Evolutionary conservation across 106 monocot genomes (phyloP), one percentile per base, ranked within the genome.

Genomic region (Posidonia australis): DNA sequence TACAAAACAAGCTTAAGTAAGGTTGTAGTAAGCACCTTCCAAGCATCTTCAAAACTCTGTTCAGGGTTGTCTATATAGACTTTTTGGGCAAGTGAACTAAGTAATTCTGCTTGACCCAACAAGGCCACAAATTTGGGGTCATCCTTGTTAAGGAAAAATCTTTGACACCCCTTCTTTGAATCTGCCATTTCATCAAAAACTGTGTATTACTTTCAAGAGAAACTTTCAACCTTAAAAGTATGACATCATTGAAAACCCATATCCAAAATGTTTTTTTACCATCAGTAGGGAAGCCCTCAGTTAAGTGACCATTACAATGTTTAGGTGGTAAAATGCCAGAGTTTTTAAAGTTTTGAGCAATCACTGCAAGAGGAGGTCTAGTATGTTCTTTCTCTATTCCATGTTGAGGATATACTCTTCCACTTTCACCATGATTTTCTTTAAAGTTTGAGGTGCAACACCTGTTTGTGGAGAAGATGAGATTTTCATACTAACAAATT

Each of bases 81-180:
- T 80, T 80, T 90, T 56, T 68, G 26, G 18, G 96, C 86, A 63
- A 96, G 84, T 20, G 86, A 84, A 54, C 73, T 75, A 16, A 90
- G 84, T 13, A 96, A 45, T 44, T 90, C 87, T 11, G 81, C 87
- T 81, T 90, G 96, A 66, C 84, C 82, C 69, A 96, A 46, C 46
- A 96, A 70, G 43, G 82, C 76, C 43, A 66, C 60, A 64, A 94
- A 28, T 74, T 87, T 94, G 70, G 94, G 84, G 66, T 94, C 90
- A 78, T 84, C 78, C 54, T 62, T 82, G 20, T 64, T 81, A 10
- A 90, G 68, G 65, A 84, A 96, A 46, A 54, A 67, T 41, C 82
- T 71, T 64, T 67, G 60, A 5, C 3, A 41, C 52, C 36, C 66
- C 27, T 32, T 74, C n/a, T 62, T 70, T 67, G 74, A 25, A 29